Percentiles rank a stretch among this genome's conserved stretches.
These are phyloP conservation scores for Borovskyia barvae DNA, from an alignment of 208 protist genomes.

Conservation along the genomic window DNA sequence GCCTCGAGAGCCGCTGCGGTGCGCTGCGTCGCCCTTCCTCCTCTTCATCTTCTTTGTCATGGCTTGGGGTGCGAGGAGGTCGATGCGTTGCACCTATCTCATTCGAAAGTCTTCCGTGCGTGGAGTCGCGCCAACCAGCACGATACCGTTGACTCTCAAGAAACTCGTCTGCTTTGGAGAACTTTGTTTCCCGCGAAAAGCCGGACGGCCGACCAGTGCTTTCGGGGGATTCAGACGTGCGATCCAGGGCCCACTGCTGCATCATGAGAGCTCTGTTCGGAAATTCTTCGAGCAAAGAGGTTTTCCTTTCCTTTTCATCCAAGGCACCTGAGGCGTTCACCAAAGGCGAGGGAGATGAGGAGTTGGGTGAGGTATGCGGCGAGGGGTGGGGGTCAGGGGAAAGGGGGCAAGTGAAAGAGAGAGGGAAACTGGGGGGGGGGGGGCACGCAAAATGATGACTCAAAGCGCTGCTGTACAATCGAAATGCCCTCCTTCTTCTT, in stretches of 20 bases:
- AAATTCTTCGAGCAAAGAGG: no score
- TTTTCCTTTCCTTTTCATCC: no score
- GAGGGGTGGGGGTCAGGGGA: no score
- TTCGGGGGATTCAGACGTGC: slow-evolving; percentile 29
- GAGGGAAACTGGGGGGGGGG: no score
- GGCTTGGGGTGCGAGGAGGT: neutral
- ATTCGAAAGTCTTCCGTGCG: neutral
- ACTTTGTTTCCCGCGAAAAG: slow-evolving; percentile 8
- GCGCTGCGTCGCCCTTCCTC: slow-evolving; percentile 32
- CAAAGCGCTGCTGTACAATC: no score
- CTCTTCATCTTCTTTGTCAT: slow-evolving; percentile 27
- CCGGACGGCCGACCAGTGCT: slow-evolving; percentile 19
- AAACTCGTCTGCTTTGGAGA: slow-evolving; percentile 4
- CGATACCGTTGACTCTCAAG: slow-evolving; percentile 2
- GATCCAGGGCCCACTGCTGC: slow-evolving; percentile 27
- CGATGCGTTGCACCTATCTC: neutral
- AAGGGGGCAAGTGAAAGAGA: no score
- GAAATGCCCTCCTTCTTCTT: no score
- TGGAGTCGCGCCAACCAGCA: neutral
- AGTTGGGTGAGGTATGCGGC: no score
- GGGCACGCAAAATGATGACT: no score
- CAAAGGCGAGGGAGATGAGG: no score
- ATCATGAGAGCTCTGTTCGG: slow-evolving; percentile 2
- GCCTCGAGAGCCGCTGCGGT: slow-evolving; percentile 63
- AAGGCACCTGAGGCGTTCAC: no score